Evolutionary conservation across 495 filamentous ascomycete genomes (phyloP), one percentile per base, ranked within the genome.

Genomic region (Penicillium nucicola): DNA sequence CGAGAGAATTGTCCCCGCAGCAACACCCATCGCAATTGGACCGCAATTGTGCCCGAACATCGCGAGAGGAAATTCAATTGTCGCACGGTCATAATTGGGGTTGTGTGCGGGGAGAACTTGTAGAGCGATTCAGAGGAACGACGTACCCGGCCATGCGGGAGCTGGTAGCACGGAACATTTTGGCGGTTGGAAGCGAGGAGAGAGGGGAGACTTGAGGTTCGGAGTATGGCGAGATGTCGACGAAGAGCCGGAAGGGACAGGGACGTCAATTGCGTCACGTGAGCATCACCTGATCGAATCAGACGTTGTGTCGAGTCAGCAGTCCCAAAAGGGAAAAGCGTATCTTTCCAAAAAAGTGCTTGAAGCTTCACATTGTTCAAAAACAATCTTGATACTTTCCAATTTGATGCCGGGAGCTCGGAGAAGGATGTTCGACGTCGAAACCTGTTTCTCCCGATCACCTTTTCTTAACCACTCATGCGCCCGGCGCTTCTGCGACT

Each of bases 401-500:
- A 38, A 32, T 45, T 50, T 48, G 38, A 38, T 33, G 23, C 31
- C 39, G 35, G 46, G 42, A 34, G 18, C 22, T 53, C 14, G 53
- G 38, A 50, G 50, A 52, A 68, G 57, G 61, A 72, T 72, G 66
- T 49, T 67, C 47, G 58, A 50, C 49, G 31, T 39, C 44, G 38
- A 44, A 23, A 48, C 34, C 23, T 40, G 42, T 55, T 46, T 46
- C 48, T 50, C 40, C 38, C 42, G 54, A 52, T 45, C 42, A 40
- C 45, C 39, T 20, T 51, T 45, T 42, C 50, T 53, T 60, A 55
- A 59, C 50, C 45, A 57, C 64, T 44, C 52, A 81, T 81, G 77
- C 72, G 77, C 56, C 77, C 76, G 66, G 75, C 77, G 66, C 64
- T 79, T 64, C 70, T 76, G 66, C 72, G 76, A 70, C 64, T 81